Percentiles rank a stretch among this genome's conserved stretches.
phyloP scores from a whole-genome alignment of 2,329 filamentous ascomycete species.

The Scedosporium dehoogii region DNA sequence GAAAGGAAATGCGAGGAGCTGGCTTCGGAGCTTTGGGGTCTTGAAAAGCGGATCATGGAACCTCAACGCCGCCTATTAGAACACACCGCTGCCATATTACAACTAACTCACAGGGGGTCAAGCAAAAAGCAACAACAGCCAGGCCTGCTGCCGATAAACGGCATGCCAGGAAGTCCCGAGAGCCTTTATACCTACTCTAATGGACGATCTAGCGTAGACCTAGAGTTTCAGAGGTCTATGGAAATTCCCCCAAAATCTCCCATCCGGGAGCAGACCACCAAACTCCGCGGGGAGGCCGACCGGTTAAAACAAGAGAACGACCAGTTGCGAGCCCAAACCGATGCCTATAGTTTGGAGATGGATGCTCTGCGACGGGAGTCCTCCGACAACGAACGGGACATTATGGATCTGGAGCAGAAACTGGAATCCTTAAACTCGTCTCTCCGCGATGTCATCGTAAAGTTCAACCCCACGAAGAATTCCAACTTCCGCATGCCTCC shows the following conservation, averaged over 20 bases:
- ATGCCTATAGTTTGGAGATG: slow-evolving; percentile 24
- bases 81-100: slow-evolving; percentile 86
- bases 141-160: slow-evolving; percentile 34
- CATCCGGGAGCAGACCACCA: slow-evolving; percentile 40
- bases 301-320: slow-evolving; percentile 35
- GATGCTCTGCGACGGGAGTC: slow-evolving; percentile 24
- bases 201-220: slow-evolving; percentile 51
- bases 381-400: slow-evolving; percentile 33
- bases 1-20: slow-evolving; percentile 80
- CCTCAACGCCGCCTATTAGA: slow-evolving; percentile 69
- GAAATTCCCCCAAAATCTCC: slow-evolving; percentile 51
- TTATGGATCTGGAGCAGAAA: slow-evolving; percentile 53
- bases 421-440: slow-evolving; percentile 59
- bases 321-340: slow-evolving; percentile 21
- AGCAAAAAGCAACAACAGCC: slow-evolving; percentile 33
- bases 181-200: slow-evolving; percentile 63
- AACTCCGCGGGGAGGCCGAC: slow-evolving; percentile 38
- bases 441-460: slow-evolving; percentile 56
- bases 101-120: slow-evolving; percentile 76
- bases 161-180: slow-evolving; percentile 65
- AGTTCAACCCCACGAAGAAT: slow-evolving; percentile 48
- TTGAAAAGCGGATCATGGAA: slow-evolving; percentile 68
- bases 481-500: slow-evolving; percentile 34
- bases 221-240: slow-evolving; percentile 56
- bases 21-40: slow-evolving; percentile 65